Evolutionary conservation across 2,329 filamentous ascomycete species (phyloP).

Genomic region (Coleophoma cylindrospora): DNA sequence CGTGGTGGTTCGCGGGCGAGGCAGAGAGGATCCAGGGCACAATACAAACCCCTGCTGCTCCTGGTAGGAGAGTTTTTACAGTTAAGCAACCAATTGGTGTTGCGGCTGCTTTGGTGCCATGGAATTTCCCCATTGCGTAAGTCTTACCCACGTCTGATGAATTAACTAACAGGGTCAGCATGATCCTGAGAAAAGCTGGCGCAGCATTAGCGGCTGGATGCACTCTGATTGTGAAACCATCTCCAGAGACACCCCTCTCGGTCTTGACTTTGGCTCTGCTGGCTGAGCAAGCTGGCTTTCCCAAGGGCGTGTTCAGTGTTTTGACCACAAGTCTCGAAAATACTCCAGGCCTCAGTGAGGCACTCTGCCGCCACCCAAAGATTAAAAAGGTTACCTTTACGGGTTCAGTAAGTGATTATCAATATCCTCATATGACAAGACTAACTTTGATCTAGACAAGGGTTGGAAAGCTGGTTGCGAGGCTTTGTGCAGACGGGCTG

Average conservation of each 20-base stretch:
- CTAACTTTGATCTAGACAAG: constrained; percentile 33
- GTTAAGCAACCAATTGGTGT: constrained; percentile 70
- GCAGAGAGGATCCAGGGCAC: constrained; percentile 55
- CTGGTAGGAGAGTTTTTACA: constrained; percentile 58
- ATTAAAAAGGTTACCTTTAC: constrained; percentile 61
- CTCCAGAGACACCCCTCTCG: constrained; percentile 60
- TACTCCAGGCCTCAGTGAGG: constrained; percentile 47
- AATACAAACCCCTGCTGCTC: constrained; percentile 49
- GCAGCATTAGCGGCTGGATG: constrained; percentile 68
- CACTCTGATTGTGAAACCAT: constrained; percentile 70
- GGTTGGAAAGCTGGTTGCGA: constrained; percentile 57
- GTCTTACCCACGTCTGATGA: constrained; percentile 8
- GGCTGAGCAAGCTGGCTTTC: constrained; percentile 49
- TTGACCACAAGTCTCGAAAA: constrained; percentile 53
- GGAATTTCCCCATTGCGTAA: constrained; percentile 61
- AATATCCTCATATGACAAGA: neutral
- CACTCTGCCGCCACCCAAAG: constrained; percentile 49
- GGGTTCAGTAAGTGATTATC: constrained; percentile 32
- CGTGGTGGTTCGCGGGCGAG: constrained; percentile 49
- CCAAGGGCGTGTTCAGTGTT: constrained; percentile 55
- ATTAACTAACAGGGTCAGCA: constrained; percentile 9
- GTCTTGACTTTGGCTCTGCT: constrained; percentile 48
- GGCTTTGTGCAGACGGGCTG: constrained; percentile 51
- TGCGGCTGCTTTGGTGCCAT: constrained; percentile 60
- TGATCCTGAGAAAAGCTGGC: constrained; percentile 63